Percentiles rank a stretch among this genome's conserved stretches.
Evolutionary conservation across 2,329 filamentous ascomycete genomes (phyloP).

Genomic region (Daldinia sp.): DNA sequence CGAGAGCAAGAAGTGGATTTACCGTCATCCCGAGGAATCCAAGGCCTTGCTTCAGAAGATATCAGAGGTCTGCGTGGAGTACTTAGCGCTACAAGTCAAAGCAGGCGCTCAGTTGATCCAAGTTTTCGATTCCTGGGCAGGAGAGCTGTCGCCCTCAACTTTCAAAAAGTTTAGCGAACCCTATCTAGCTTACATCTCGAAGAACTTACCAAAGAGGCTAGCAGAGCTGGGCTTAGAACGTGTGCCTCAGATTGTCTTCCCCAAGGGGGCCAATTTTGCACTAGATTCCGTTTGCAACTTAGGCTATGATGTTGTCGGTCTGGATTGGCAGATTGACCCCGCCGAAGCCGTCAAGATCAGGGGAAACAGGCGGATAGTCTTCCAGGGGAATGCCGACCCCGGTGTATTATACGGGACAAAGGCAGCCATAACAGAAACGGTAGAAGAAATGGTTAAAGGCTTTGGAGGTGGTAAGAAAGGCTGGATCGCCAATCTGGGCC

Average conservation of each 20-base stretch:
- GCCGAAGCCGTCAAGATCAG: conserved; percentile 83
- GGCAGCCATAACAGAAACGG: conserved; percentile 80
- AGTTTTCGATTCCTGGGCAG: conserved; percentile 98
- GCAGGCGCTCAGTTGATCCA: conserved; percentile 94
- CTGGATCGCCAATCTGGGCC: conserved; percentile 97
- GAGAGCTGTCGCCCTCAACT: conserved; percentile 83
- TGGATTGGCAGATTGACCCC: conserved; percentile 95
- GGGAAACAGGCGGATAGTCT: conserved; percentile 74
- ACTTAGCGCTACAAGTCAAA: conserved; percentile 88
- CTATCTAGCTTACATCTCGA: conserved; percentile 83
- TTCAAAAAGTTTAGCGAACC: conserved; percentile 89
- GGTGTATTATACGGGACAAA: conserved; percentile 88
- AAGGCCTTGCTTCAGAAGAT: conserved; percentile 90
- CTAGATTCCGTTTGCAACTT: conserved; percentile 86
- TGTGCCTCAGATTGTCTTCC: conserved; percentile 97
- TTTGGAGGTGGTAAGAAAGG: conserved; percentile 81
- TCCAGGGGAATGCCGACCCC: conserved; percentile 96
- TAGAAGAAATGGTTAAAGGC: conserved; percentile 86
- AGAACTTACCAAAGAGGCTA: conserved; percentile 78
- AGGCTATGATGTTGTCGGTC: conserved; percentile 90
- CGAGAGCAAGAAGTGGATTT: conserved; percentile 96
- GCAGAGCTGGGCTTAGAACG: conserved; percentile 76
- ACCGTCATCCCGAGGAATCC: conserved; percentile 81
- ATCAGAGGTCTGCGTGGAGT: conserved; percentile 91
- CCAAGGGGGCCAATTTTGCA: conserved; percentile 97